Conservation (phyloP, 169 alveolate species). For the Plasmodium cynomolgi region DNA sequence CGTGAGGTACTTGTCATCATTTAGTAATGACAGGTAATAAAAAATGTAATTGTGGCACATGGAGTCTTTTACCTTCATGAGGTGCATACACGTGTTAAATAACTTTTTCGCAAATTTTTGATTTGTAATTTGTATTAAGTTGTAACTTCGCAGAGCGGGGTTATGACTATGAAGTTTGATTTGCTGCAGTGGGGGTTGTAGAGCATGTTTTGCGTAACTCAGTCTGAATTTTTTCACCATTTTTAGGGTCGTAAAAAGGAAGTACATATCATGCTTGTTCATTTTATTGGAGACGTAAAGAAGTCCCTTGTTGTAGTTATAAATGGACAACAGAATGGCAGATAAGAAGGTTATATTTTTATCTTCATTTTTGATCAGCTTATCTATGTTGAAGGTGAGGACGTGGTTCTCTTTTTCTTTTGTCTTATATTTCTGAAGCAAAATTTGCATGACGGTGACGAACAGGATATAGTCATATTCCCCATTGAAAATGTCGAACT, state of each 20-base stretch:
- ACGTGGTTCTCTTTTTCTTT: slow-evolving; percentile 21
- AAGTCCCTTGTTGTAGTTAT: slow-evolving; percentile 63
- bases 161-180: neutral
- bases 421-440: slow-evolving; percentile 54
- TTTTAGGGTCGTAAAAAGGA: slow-evolving; percentile 28
- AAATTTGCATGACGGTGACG: slow-evolving; percentile 62
- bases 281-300: slow-evolving; percentile 38
- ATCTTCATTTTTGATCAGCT: slow-evolving; percentile 41
- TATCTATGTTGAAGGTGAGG: slow-evolving; percentile 47
- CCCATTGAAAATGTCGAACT: slow-evolving; percentile 59
- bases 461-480: slow-evolving; percentile 62
- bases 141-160: neutral
- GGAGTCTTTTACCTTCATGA: slow-evolving; percentile 15
- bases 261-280: slow-evolving; percentile 53
- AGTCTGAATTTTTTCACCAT: slow-evolving; percentile 16
- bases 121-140: neutral
- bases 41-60: slow-evolving; percentile 45
- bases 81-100: slow-evolving; percentile 49
- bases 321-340: slow-evolving; percentile 47
- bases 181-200: neutral
- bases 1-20: slow-evolving; percentile 53
- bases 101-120: slow-evolving; percentile 1
- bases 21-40: slow-evolving; percentile 48
- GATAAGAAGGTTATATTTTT: slow-evolving; percentile 67
- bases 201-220: neutral